Evolutionary conservation across 441 rosid genomes (phyloP).

Genomic region (Adansonia madagascariensis): DNA sequence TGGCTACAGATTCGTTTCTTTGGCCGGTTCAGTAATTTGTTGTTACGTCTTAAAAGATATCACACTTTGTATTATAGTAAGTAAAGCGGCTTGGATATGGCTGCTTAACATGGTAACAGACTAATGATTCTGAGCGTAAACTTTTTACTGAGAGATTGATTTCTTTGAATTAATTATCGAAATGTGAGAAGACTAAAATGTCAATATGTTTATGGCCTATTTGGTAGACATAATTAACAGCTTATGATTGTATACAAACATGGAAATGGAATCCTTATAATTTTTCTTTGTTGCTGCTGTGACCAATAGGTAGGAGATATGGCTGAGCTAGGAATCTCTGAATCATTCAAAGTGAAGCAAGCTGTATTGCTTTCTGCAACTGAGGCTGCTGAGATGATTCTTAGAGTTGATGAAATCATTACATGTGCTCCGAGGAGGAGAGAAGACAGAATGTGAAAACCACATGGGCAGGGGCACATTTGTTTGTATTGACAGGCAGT

Average conservation of each 20-base stretch:
- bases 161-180: not conserved
- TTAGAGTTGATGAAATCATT: slow-evolving; percentile 92
- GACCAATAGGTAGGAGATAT: slow-evolving; percentile 75
- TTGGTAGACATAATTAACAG: not conserved
- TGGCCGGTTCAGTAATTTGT: not conserved
- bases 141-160: not conserved
- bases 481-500: slow-evolving; percentile 5
- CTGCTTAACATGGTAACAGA: not conserved
- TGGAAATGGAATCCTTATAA: not conserved
- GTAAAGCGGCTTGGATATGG: not conserved
- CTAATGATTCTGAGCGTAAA: not conserved
- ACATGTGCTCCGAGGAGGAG: slow-evolving; percentile 92
- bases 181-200: not conserved
- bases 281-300: not conserved
- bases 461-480: not conserved
- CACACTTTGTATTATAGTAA: not conserved
- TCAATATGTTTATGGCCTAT: not conserved
- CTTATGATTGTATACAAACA: not conserved
- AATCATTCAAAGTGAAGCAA: slow-evolving; percentile 93
- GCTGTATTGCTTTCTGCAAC: slow-evolving; percentile 92
- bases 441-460: slow-evolving; percentile 85
- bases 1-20: not conserved
- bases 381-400: slow-evolving; percentile 98
- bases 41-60: not conserved
- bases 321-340: slow-evolving; percentile 82